Base-by-base conservation (phyloP, 495 filamentous ascomycete species). In the Podospora pseudopauciseta region DNA sequence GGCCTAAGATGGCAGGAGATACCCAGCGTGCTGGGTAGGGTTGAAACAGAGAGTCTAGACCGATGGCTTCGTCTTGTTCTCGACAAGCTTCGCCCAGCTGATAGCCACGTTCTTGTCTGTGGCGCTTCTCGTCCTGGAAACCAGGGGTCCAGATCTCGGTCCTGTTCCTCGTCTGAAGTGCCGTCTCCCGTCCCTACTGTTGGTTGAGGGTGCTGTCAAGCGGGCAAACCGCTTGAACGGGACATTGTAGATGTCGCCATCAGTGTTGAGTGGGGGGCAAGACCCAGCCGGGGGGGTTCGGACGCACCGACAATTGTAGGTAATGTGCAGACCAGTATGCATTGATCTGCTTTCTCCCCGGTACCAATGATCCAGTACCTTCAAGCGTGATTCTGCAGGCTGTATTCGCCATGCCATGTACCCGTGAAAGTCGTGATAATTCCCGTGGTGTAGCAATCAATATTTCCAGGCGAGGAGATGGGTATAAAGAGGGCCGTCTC, bases 361-460 rank as follows among this genome's bases (percentile, higher is more conserved):
- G 60, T 9, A 32, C 49, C 54, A 49, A 6, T 58, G 27, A 16
- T 44, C 63, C 20, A 44, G n/a, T 62, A 57, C 19, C 5, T 18
- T 6, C 32, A 71, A 68, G 65, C 70, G 70, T 71, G 67, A 71
- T 71, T 62, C 59, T 68, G 60, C 28, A 11, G 59, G 64, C n/a
- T 57, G 27, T 62, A 62, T 71, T 63, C 70, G 70, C 66, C 57
- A 71, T 68, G 63, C 18, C 15, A 3, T 13, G 27, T n/a, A 39
- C 44, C n/a, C 11, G 3, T 19, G 20, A 32, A 23, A 20, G 19
- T 27, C 19, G 65, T 28, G 56, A 30, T 18, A 23, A 26, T 49
- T 15, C 5, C 28, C 18, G 55, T 66, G 23, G 39, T 49, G n/a
- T 58, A 26, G 19, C 23, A 26, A 58, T 58, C 55, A 19, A 27